phyloP scores from a whole-genome alignment of 495 filamentous ascomycete species.

The Neurospora intermedia region DNA sequence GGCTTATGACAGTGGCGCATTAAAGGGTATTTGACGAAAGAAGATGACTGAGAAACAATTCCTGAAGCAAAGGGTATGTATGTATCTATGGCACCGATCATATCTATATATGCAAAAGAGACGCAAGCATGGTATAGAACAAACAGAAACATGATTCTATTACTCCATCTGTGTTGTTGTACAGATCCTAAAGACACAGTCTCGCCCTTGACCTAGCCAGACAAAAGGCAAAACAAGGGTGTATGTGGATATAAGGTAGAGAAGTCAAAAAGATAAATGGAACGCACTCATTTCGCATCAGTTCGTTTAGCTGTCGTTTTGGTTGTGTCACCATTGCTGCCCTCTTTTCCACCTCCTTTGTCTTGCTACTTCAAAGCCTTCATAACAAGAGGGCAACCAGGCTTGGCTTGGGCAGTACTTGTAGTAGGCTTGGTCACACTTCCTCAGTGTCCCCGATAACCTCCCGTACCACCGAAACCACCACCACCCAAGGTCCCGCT shows the following conservation, averaged over 20 bases:
- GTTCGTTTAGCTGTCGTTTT: background rate
- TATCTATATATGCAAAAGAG: background rate
- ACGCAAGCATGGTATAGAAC: background rate
- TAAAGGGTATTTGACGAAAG: background rate
- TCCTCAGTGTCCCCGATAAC: slow-evolving; percentile 5
- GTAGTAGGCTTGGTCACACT: background rate
- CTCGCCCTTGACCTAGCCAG: background rate
- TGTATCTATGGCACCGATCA: background rate
- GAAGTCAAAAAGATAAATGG: background rate
- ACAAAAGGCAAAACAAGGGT: background rate
- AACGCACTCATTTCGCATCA: background rate
- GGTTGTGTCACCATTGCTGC: background rate
- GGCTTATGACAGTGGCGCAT: background rate
- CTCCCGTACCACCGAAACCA: slow-evolving; percentile 20
- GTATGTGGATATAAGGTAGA: background rate
- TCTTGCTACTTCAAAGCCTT: background rate
- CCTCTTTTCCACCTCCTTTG: background rate
- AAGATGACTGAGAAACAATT: background rate
- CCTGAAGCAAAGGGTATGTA: background rate
- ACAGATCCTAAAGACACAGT: background rate
- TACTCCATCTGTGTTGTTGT: background rate
- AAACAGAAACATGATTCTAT: background rate
- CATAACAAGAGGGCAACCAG: background rate
- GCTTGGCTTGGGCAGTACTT: background rate
- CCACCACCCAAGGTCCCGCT: slow-evolving; percentile 59